Evolutionary conservation across 2,329 filamentous ascomycete genomes (phyloP).

Genomic region (Monosporascus sp.): DNA sequence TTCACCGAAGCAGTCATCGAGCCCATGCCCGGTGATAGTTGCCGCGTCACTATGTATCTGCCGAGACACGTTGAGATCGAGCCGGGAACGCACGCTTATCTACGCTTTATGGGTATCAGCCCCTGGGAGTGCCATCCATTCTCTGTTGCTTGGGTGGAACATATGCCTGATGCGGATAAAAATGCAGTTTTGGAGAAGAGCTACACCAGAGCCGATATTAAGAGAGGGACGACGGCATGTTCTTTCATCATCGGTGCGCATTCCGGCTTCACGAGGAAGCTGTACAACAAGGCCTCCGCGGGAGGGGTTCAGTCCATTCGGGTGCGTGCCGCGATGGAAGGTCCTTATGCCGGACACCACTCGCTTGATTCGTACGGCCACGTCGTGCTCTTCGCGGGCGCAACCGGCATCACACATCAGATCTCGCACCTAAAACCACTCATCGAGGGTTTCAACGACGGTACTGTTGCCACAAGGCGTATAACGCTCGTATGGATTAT

Average conservation of each 20-base stretch:
- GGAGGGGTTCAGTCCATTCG: constrained; percentile 50
- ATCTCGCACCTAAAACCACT: constrained; percentile 81
- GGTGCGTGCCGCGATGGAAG: constrained; percentile 75
- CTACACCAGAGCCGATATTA: constrained; percentile 15
- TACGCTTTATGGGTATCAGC: constrained; percentile 63
- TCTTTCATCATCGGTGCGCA: constrained; percentile 85
- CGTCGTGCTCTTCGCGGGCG: constrained; percentile 82
- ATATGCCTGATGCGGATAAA: constrained; percentile 38
- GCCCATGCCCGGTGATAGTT: constrained; percentile 63
- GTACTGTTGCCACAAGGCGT: constrained; percentile 73
- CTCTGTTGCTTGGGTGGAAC: constrained; percentile 69
- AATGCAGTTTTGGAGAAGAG: constrained; percentile 35
- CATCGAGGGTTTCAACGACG: constrained; percentile 62
- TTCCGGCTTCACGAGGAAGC: constrained; percentile 78
- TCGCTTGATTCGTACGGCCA: constrained; percentile 90
- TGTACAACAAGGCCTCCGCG: constrained; percentile 64
- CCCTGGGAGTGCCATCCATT: constrained; percentile 75
- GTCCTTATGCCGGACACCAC: constrained; percentile 82
- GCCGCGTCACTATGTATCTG: constrained; percentile 65
- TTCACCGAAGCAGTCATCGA: constrained; percentile 64
- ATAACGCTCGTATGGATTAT: constrained; percentile 90
- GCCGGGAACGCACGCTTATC: constrained; percentile 70
- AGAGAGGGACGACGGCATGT: constrained; percentile 47
- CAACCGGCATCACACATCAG: constrained; percentile 93
- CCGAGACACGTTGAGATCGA: constrained; percentile 61